phyloP scores from a whole-genome alignment of 176 grass and related monocot species.

The Oryza officinalis region DNA sequence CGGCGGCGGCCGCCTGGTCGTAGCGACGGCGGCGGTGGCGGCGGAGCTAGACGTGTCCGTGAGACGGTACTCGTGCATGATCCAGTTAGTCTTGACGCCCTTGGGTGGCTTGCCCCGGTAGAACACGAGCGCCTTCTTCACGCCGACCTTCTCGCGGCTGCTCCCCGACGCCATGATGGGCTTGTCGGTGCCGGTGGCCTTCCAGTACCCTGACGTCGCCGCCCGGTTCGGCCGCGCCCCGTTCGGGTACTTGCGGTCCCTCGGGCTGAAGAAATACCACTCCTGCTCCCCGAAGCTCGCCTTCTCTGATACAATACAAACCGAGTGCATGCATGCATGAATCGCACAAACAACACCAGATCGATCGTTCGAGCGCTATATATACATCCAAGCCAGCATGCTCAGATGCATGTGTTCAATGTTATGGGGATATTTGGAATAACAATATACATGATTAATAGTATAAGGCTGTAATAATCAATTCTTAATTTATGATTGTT shows the following conservation, averaged over 20 bases:
- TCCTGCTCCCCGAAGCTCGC: constrained; percentile 84
- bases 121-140: constrained; percentile 96
- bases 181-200: constrained; percentile 94
- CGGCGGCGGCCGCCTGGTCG: constrained; percentile 6
- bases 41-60: constrained; percentile 32
- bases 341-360: neutral
- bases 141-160: constrained; percentile 69
- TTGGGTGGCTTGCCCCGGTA: constrained; percentile 75
- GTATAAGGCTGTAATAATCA: neutral
- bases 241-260: constrained; percentile 96
- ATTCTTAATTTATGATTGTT: neutral
- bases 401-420: neutral
- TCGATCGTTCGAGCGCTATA: neutral
- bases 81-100: constrained; percentile 97
- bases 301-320: constrained; percentile 54
- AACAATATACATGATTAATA: neutral
- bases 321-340: neutral
- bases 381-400: neutral
- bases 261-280: constrained; percentile 98
- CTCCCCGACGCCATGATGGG: constrained; percentile 55
- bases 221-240: constrained; percentile 81
- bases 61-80: constrained; percentile 98
- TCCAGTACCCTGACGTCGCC: constrained; percentile 95
- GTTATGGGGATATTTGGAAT: neutral
- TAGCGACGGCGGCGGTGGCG: neutral